Conservation (phyloP, 805 yeast genomes). For the Candida yuanshanica region DNA sequence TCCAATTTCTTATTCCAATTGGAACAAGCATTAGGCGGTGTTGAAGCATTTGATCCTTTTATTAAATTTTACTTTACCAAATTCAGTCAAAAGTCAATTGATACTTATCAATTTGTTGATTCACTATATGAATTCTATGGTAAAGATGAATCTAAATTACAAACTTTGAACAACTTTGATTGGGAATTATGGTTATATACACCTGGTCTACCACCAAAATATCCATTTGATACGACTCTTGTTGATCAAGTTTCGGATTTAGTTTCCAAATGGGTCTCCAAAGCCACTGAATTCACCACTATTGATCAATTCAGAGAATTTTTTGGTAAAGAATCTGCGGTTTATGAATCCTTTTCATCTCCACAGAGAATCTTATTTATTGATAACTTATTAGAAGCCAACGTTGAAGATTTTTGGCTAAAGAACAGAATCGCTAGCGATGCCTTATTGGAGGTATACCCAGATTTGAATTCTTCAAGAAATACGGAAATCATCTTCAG, state of each 20-base stretch:
- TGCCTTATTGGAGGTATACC: conserved; percentile 33
- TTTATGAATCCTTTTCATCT: conserved; percentile 51
- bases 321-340: conserved; percentile 14
- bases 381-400: conserved; percentile 52
- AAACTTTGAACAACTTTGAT: conserved; percentile 61
- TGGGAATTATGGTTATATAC: conserved; percentile 81
- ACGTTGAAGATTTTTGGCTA: conserved; percentile 38
- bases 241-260: conserved; percentile 67
- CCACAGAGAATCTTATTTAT: conserved; percentile 77
- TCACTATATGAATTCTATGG: conserved; percentile 62
- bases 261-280: conserved; percentile 55
- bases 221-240: conserved; percentile 69
- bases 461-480: conserved; percentile 38
- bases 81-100: conserved; percentile 67
- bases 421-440: conserved; percentile 28
- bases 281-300: conserved; percentile 10
- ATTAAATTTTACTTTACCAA: conserved; percentile 70
- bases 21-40: conserved; percentile 65
- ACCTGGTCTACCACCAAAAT: conserved; percentile 89
- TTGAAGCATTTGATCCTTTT: conserved; percentile 65
- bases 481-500: conserved; percentile 82
- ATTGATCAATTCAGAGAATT: conserved; percentile 11
- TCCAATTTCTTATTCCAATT: conserved; percentile 70
- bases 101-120: conserved; percentile 76
- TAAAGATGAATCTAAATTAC: conserved; percentile 34